These are phyloP conservation scores for Skeletonema menzelii DNA, from an alignment of 108 stramenopile species.

Conservation along the genomic window DNA sequence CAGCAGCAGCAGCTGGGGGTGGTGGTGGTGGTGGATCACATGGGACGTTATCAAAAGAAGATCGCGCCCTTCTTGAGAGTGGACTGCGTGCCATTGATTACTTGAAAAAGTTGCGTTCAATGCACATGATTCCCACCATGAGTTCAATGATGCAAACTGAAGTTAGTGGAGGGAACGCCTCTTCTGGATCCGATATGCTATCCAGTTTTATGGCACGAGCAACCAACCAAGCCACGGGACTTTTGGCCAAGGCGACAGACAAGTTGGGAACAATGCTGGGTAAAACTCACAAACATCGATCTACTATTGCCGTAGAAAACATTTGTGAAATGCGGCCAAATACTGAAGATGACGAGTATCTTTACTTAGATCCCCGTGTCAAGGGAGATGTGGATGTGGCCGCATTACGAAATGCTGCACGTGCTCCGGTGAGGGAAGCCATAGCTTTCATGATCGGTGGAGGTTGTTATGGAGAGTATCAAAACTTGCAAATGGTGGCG, in stretches of 20 bases:
- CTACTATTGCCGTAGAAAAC: constrained; percentile 92
- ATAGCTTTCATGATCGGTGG: constrained; percentile 97
- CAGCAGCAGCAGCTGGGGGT: constrained; percentile 16
- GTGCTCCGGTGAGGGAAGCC: constrained; percentile 79
- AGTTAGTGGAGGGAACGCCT: constrained; percentile 44
- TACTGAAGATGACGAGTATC: constrained; percentile 93
- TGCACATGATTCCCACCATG: constrained; percentile 86
- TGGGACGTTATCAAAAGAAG: constrained; percentile 64
- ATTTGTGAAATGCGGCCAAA: constrained; percentile 87
- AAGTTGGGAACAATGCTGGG: constrained; percentile 89
- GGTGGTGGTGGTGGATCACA: constrained; percentile 34
- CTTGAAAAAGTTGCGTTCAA: constrained; percentile 82
- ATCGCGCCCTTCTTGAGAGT: constrained; percentile 45
- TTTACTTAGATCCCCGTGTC: constrained; percentile 94
- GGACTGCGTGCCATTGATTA: constrained; percentile 78
- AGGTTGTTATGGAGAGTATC: constrained; percentile 97
- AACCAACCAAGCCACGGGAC: constrained; percentile 87
- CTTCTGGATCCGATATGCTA: constrained; percentile 50
- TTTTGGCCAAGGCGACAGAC: constrained; percentile 92
- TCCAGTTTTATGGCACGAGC: constrained; percentile 89
- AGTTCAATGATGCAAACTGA: constrained; percentile 56
- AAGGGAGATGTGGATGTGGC: constrained; percentile 88
- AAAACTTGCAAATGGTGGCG: constrained; percentile 93
- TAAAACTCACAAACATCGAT: constrained; percentile 86
- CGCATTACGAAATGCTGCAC: constrained; percentile 58